Conservation (phyloP, 768 basidiomycete species). For the Leccinum boreale region DNA sequence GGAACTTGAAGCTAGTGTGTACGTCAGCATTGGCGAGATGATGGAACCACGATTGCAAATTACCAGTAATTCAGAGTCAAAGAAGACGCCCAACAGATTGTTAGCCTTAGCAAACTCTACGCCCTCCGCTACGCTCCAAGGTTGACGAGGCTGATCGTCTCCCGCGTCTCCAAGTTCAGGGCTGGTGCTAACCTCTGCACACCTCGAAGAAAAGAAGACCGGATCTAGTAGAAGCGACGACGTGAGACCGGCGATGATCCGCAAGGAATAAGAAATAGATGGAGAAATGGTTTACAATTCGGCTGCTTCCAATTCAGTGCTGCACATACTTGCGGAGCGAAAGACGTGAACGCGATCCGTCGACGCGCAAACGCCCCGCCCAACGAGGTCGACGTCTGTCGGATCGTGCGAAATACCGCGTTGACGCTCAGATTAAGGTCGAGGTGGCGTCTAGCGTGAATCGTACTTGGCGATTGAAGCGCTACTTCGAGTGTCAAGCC, state of each 20-base stretch:
- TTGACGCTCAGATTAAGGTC: slow-evolving; percentile 85
- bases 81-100: slow-evolving; percentile 88
- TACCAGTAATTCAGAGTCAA: slow-evolving; percentile 86
- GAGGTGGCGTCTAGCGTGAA: slow-evolving; percentile 45
- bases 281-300: slow-evolving; percentile 66
- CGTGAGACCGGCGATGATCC: slow-evolving; percentile 19
- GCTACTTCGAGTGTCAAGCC: slow-evolving; percentile 85
- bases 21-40: slow-evolving; percentile 12
- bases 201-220: slow-evolving; percentile 90
- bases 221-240: slow-evolving; percentile 58
- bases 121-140: slow-evolving; percentile 78
- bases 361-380: slow-evolving; percentile 57
- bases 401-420: slow-evolving; percentile 79
- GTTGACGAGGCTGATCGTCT: slow-evolving; percentile 44
- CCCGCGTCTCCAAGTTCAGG: slow-evolving; percentile 40
- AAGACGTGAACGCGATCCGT: slow-evolving; percentile 89
- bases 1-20: slow-evolving; percentile 69
- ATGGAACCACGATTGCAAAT: slow-evolving; percentile 22
- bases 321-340: slow-evolving; percentile 84
- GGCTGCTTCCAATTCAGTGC: slow-evolving; percentile 99
- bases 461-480: slow-evolving; percentile 44
- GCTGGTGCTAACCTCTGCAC: slow-evolving; percentile 56
- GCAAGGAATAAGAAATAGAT: slow-evolving; percentile 18
- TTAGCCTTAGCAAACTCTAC: slow-evolving; percentile 92
- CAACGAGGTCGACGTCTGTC: slow-evolving; percentile 54